A percentile compares a stretch with the other conserved stretches of the same genome.
These are phyloP conservation scores for Rubia tinctorum DNA, from an alignment of 305 asterid species.

Conservation along the genomic window DNA sequence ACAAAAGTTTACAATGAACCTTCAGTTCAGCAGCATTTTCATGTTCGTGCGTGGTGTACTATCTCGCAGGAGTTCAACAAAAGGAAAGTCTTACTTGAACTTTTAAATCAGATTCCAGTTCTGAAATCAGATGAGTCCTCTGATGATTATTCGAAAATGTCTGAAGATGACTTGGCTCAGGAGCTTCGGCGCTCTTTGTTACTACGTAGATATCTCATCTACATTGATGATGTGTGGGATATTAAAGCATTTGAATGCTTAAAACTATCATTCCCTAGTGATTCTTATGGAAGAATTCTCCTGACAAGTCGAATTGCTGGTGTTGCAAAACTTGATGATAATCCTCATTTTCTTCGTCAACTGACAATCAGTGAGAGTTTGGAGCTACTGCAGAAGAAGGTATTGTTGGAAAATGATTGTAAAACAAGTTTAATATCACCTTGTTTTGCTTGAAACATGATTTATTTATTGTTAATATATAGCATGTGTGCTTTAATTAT, in stretches of 20 bases:
- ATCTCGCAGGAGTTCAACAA: background rate
- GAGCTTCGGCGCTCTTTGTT: background rate
- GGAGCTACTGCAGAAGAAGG: background rate
- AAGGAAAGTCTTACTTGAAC: background rate
- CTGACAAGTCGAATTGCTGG: background rate
- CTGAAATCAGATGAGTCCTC: background rate
- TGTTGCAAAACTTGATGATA: background rate
- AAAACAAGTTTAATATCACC: too few species aligned
- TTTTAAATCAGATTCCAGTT: background rate
- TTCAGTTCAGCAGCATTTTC: background rate
- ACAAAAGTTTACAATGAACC: background rate
- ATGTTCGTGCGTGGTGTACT: background rate
- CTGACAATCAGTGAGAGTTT: background rate
- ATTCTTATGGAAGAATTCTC: background rate
- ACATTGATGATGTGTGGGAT: background rate
- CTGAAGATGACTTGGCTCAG: background rate
- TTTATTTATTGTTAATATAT: too few species aligned
- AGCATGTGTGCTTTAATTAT: too few species aligned
- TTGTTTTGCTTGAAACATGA: background rate
- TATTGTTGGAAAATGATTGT: background rate
- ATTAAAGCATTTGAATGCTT: background rate
- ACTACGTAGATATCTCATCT: background rate
- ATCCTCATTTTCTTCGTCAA: background rate
- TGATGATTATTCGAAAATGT: too few species aligned
- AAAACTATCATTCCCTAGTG: background rate